Percentiles rank a stretch among this genome's conserved stretches.
These are phyloP conservation scores for Mercurialis annua DNA, from an alignment of 345 rosid genomes.

Conservation along the genomic window DNA sequence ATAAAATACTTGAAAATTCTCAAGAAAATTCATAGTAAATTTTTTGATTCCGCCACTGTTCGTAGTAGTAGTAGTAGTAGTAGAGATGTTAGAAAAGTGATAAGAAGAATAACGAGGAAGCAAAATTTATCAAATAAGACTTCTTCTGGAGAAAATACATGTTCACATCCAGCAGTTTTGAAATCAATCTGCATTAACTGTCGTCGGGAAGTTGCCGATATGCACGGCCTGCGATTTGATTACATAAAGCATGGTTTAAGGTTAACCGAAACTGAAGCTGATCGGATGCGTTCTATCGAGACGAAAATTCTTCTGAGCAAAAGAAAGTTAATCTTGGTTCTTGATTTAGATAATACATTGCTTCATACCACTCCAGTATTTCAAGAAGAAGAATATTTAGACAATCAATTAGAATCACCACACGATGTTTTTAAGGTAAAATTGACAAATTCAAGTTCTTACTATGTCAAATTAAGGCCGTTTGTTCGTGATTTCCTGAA, in stretches of 20 bases:
- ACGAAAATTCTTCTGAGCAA: not conserved
- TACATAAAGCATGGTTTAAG: constrained; percentile 14
- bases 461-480: constrained; percentile 21
- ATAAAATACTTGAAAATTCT: not conserved
- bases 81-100: no score
- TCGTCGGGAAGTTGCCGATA: not conserved
- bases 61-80: no score
- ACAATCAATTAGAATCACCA: not conserved
- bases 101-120: no score
- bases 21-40: not conserved
- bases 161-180: constrained; percentile 16
- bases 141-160: no score
- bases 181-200: not conserved
- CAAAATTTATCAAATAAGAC: no score
- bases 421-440: not conserved
- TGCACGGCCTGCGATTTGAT: constrained; percentile 7
- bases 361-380: not conserved
- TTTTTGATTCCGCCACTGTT: no score
- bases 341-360: constrained; percentile 31
- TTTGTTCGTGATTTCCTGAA: constrained; percentile 17
- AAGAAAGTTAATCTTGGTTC: constrained; percentile 22
- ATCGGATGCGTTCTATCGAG: not conserved
- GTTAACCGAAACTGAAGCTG: constrained; percentile 10
- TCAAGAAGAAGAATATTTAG: constrained; percentile 6
- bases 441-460: no score